Evolutionary conservation across 2,329 filamentous ascomycete genomes (phyloP), one percentile per base, ranked within the genome.

Genomic region (Talaromyces albobiverticillius): DNA sequence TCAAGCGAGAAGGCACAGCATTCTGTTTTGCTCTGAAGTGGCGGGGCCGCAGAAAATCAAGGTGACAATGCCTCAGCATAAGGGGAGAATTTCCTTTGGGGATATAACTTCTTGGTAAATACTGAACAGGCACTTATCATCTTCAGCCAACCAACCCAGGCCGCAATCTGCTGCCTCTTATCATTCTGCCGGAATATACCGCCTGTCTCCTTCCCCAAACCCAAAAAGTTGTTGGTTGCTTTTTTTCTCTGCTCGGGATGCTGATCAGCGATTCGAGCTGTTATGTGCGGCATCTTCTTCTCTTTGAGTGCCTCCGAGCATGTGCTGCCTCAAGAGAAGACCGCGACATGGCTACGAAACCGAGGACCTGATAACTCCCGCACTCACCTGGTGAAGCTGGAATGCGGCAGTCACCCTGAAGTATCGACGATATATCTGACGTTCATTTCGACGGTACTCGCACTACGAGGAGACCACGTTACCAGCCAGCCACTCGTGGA

Each of bases 361-460:
- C 70, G 76, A 60, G 76, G 76, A 4, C 76, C 76, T 10, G 76
- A 79, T 62, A 73, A 72, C 58, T 67, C 69, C 53, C 61, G 67
- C 54, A 63, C 62, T 16, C 67, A 71, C 49, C 62, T 62, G 14
- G 56, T 68, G 29, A 57, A 63, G 53, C n/a, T 65, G 14, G 32
- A 60, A 2, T 34, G 11, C 16, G 49, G 14, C 3, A 14, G 14
- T n/a, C 53, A 32, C 18, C 20, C 25, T 34, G 47, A 18, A 23
- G n/a, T 29, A 14, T 43, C 41, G 32, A 66, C 66, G 25, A 63
- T 79, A 56, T 73, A 76, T 60, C 62, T 93, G 57, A 80, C 77
- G 14, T 88, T 95, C 64, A 82, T 84, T 11, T 94, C 93, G 6
- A 95, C 91, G 0, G 93, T 99, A 0, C 82, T 97, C n/a, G 86